Conservation (phyloP, 2,329 filamentous ascomycete species). For the Phaeosphaeria sp. region DNA sequence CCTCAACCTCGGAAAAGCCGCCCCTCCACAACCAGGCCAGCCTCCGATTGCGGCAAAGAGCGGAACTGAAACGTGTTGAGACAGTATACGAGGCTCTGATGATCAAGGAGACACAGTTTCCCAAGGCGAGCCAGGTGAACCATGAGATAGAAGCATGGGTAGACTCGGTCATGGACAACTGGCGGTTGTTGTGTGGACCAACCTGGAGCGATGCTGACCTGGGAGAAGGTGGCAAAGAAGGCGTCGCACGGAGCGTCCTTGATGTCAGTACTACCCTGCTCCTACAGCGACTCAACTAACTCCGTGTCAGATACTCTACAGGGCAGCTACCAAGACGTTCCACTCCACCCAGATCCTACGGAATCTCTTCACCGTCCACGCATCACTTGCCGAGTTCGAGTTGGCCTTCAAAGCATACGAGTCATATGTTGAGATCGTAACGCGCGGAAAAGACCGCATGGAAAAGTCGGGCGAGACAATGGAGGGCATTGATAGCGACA, state of each 20-base stretch:
- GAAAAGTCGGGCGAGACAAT: constrained; percentile 76
- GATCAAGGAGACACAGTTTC: constrained; percentile 81
- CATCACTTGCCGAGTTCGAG: constrained; percentile 88
- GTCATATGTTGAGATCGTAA: constrained; percentile 88
- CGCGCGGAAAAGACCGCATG: constrained; percentile 81
- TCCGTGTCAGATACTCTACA: constrained; percentile 74
- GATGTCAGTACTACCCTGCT: constrained; percentile 56
- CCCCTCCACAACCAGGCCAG: constrained; percentile 30
- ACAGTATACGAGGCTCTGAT: constrained; percentile 79
- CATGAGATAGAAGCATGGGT: constrained; percentile 83
- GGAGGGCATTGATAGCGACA: constrained; percentile 77
- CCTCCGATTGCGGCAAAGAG: constrained; percentile 61
- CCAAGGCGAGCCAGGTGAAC: constrained; percentile 80
- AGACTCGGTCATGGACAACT: constrained; percentile 81
- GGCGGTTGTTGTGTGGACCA: constrained; percentile 79
- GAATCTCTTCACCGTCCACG: constrained; percentile 85
- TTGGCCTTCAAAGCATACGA: constrained; percentile 89
- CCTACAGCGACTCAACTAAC: neutral
- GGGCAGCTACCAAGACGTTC: constrained; percentile 89
- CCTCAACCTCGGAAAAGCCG: constrained; percentile 28
- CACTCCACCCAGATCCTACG: constrained; percentile 90
- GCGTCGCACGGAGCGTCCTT: constrained; percentile 76
- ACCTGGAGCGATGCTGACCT: constrained; percentile 83
- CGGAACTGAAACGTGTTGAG: constrained; percentile 82
- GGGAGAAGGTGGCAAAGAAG: constrained; percentile 79